These are phyloP conservation scores for Bryum argenteum DNA, from an alignment of 225 moss, liverwort and hornwort genomes.

Conservation along the genomic window DNA sequence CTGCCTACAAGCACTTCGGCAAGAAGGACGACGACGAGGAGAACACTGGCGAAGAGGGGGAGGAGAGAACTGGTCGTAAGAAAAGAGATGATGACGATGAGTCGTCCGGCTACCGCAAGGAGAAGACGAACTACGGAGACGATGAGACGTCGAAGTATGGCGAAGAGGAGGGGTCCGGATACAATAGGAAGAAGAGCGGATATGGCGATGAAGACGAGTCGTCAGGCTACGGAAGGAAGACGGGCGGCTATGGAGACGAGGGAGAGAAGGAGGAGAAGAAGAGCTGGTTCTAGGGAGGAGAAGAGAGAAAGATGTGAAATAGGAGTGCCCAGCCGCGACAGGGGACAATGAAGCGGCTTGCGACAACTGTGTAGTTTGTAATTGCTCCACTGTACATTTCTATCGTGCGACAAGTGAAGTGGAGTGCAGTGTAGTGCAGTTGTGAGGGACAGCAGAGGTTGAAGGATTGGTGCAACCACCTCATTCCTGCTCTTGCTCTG, in stretches of 20 bases:
- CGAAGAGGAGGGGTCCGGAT: conserved; percentile 1
- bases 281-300: conserved; percentile 25
- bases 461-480: neutral
- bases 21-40: conserved; percentile 33
- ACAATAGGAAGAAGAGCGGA: conserved; percentile 11
- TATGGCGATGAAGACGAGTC: conserved; percentile 19
- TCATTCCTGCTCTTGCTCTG: neutral
- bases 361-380: conserved; percentile 20
- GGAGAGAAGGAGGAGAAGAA: conserved; percentile 34
- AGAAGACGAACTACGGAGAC: conserved; percentile 13
- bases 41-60: conserved; percentile 21
- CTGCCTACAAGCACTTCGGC: conserved; percentile 39
- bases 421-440: conserved; percentile 4
- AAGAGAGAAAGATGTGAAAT: neutral
- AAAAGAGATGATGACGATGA: conserved; percentile 30
- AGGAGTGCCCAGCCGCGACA: neutral
- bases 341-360: neutral
- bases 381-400: conserved; percentile 19
- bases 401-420: neutral
- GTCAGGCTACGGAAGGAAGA: conserved; percentile 32
- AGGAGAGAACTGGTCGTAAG: conserved; percentile 34
- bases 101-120: conserved; percentile 9
- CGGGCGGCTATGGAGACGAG: conserved; percentile 22
- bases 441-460: conserved; percentile 8
- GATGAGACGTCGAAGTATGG: conserved; percentile 8